Evolutionary conservation across 1,284 basidiomycete species (phyloP), one percentile per base, ranked within the genome.

Genomic region (Ustilago bromivora): DNA sequence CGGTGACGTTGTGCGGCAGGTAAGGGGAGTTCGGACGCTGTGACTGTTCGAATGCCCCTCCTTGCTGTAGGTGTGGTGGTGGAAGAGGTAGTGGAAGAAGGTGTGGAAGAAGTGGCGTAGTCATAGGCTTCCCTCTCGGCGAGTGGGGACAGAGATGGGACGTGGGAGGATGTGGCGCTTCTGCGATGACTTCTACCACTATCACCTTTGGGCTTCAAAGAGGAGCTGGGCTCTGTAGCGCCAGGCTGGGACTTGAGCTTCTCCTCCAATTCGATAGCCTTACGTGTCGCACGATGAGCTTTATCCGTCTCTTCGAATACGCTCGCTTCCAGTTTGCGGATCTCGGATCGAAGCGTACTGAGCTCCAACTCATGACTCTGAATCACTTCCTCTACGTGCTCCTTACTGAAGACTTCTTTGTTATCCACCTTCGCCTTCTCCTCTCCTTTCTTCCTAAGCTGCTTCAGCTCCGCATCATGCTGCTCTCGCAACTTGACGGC

Each of bases 281-380:
- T 46, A 7, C 68, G 23, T n/a, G 62, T 62, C 7, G 78, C 76
- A 40, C 68, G 64, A 65, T 80, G 78, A 15, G 75, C 72, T n/a
- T 62, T 59, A 11, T 82, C 80, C 36, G 66, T 71, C 64, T 80
- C 79, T 23, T 81, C 82, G 57, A 82, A 83, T 46, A 82, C 57
- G 8, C 58, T 47, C 34, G 73, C 71, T 54, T 83, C 82, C 43
- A 83, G 56, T 54, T 79, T 81, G 6, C 82, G 68, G 9, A 83
- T 67, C 60, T 79, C 72, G 31, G 73, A 76, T 13, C 82, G 55
- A 49, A 76, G 47, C 53, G 55, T 43, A 13, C 76, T 79, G 41
- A 73, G n/a, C 47, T 80, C 80, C 40, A 82, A 56, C 66, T 80
- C 72, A 52, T 83, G 79, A 57, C 62, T 47, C 54, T 77, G 75